These are phyloP conservation scores for Cornus florida DNA, from an alignment of 148 eudicot genomes.

Conservation along the genomic window DNA sequence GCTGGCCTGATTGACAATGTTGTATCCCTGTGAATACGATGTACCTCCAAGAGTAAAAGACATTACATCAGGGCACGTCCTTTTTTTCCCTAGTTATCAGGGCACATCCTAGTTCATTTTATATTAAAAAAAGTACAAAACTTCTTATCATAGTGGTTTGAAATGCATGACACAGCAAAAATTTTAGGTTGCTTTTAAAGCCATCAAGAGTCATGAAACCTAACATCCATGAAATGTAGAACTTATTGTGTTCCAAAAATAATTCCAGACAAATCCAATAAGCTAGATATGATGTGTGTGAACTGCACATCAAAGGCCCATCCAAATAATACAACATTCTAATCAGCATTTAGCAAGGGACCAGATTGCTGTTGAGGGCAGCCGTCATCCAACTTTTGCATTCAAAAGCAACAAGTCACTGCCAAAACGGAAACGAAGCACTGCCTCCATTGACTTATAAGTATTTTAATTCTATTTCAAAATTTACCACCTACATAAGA, in stretches of 20 bases:
- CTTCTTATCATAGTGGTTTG: too few relatives aligned
- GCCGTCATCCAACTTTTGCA: not conserved
- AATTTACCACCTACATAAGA: not conserved
- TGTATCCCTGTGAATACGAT: slow-evolving; percentile 38
- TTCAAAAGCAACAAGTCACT: not conserved
- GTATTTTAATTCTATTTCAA: not conserved
- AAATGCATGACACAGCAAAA: not conserved
- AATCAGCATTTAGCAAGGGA: not conserved
- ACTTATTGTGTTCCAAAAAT: not conserved
- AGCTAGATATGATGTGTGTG: not conserved
- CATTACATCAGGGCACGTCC: too few relatives aligned
- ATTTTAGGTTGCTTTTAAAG: not conserved
- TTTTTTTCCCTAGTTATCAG: not conserved
- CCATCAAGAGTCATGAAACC: not conserved
- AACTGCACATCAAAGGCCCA: not conserved
- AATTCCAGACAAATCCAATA: not conserved
- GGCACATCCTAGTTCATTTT: too few relatives aligned
- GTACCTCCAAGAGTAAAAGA: not conserved
- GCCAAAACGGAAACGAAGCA: not conserved
- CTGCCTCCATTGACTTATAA: not conserved
- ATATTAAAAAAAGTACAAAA: not conserved
- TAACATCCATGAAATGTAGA: not conserved
- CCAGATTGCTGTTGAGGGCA: not conserved
- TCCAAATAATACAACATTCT: not conserved
- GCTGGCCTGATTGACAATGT: slow-evolving; percentile 29